Percentiles rank a stretch among this genome's conserved stretches.
Conservation (phyloP, 1,284 basidiomycete genomes). For the Ceratobasidium sp. region DNA sequence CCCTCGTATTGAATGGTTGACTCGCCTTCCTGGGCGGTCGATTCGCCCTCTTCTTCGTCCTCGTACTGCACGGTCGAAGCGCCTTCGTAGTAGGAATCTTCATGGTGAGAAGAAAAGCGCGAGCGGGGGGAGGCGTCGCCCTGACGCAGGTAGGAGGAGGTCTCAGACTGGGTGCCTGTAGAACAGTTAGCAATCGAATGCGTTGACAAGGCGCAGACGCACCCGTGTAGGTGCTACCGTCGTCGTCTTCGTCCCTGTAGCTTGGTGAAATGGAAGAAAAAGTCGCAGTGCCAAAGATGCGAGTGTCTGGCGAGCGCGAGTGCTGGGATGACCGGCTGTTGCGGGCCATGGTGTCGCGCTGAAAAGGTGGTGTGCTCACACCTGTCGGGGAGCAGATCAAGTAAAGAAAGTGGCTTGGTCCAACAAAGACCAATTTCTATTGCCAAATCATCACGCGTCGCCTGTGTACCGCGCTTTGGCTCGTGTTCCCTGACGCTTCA, state of each 20-base stretch:
- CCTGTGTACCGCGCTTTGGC: not conserved
- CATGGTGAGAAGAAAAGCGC: slow-evolving; percentile 6
- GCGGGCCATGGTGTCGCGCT: slow-evolving; percentile 5
- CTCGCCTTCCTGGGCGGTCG: too few species aligned
- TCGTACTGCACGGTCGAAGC: too few species aligned
- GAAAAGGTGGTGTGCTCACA: not conserved
- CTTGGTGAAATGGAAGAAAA: slow-evolving; percentile 20
- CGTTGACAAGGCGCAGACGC: too few species aligned
- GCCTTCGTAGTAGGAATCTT: slow-evolving; percentile 6
- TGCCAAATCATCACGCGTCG: not conserved
- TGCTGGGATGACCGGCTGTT: slow-evolving; percentile 13
- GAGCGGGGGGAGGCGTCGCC: slow-evolving; percentile 16
- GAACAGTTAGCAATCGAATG: not conserved
- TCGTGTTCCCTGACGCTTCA: slow-evolving; percentile 1
- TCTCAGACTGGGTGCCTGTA: slow-evolving; percentile 6
- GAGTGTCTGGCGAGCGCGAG: slow-evolving; percentile 21
- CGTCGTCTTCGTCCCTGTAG: slow-evolving; percentile 27
- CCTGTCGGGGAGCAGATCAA: slow-evolving; percentile 1
- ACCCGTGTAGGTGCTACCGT: slow-evolving; percentile 14
- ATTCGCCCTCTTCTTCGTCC: too few species aligned
- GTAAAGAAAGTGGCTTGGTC: slow-evolving; percentile 24
- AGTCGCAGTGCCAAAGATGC: slow-evolving; percentile 24
- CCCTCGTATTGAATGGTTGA: slow-evolving; percentile 39
- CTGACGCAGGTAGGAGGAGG: not conserved
- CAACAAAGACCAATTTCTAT: slow-evolving; percentile 22